Conservation (phyloP, 1,139 yeast genomes). For the Magnusiomyces sp. region DNA sequence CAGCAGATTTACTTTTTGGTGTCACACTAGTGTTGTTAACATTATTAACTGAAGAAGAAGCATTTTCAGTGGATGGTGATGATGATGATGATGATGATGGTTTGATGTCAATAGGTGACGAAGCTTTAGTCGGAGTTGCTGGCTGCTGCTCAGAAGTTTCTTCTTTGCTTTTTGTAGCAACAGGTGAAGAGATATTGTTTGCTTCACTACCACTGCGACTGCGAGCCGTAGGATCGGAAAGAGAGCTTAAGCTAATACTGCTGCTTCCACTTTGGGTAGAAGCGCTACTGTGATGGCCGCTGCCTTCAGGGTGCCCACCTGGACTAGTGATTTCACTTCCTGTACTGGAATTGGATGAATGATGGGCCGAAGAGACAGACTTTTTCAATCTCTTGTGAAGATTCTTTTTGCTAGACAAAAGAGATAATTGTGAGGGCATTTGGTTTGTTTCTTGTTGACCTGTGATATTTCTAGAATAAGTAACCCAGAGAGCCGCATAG, state of each 20-base stretch:
- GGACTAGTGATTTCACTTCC: not conserved
- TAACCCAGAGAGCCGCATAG: slow-evolving; percentile 72
- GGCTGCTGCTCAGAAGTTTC: not conserved
- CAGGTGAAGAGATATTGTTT: too few species aligned
- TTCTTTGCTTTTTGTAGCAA: not conserved
- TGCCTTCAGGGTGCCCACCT: slow-evolving; percentile 1
- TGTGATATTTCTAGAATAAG: slow-evolving; percentile 47
- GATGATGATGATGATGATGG: too few species aligned
- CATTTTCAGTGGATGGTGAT: not conserved
- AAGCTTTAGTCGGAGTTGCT: not conserved
- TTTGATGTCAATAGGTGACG: not conserved
- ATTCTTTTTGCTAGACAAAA: slow-evolving; percentile 36
- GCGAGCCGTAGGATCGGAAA: not conserved
- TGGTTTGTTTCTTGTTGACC: slow-evolving; percentile 22
- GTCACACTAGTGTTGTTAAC: not conserved
- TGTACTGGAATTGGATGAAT: not conserved
- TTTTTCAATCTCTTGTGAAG: slow-evolving; percentile 17
- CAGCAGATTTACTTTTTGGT: not conserved
- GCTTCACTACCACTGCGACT: too few species aligned
- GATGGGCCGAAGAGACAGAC: not conserved
- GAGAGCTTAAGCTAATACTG: not conserved
- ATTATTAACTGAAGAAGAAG: not conserved
- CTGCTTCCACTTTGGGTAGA: slow-evolving; percentile 2
- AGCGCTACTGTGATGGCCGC: slow-evolving; percentile 11
- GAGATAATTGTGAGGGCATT: slow-evolving; percentile 51